Conservation (phyloP, 2,329 filamentous ascomycete species). For the Scedosporium minutisporum region DNA sequence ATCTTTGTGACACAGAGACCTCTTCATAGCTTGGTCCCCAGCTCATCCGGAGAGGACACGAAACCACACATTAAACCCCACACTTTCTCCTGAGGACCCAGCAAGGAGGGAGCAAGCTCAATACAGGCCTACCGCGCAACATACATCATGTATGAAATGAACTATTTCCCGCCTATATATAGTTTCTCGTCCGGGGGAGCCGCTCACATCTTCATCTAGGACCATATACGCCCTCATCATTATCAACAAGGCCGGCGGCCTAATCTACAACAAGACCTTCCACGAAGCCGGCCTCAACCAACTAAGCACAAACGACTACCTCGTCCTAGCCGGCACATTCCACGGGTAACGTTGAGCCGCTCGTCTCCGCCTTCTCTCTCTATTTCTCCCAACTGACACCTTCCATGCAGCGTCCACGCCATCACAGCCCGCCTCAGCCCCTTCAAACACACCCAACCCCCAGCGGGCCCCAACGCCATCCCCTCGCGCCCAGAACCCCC, state of each 20-base stretch:
- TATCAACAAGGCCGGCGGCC: slow-evolving; percentile 95
- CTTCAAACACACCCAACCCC: slow-evolving; percentile 29
- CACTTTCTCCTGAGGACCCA: background rate
- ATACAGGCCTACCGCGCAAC: background rate
- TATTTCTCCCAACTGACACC: slow-evolving; percentile 10
- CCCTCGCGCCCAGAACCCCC: slow-evolving; percentile 49
- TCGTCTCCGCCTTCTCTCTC: slow-evolving; percentile 7
- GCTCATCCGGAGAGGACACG: background rate
- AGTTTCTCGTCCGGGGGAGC: background rate
- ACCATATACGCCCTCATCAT: slow-evolving; percentile 91
- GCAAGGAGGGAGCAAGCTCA: background rate
- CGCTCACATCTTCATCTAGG: slow-evolving; percentile 39
- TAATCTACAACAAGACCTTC: slow-evolving; percentile 94
- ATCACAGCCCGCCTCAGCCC: slow-evolving; percentile 56
- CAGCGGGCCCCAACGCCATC: slow-evolving; percentile 25
- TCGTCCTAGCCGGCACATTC: slow-evolving; percentile 93
- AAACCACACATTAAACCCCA: background rate
- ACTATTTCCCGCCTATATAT: background rate
- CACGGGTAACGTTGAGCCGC: slow-evolving; percentile 56
- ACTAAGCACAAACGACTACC: slow-evolving; percentile 89
- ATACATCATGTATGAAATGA: background rate
- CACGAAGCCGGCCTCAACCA: slow-evolving; percentile 75
- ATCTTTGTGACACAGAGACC: no score
- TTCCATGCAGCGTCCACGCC: slow-evolving; percentile 50
- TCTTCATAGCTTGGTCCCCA: background rate